Evolutionary conservation across 176 grass and related monocot species (phyloP), one percentile per base, ranked within the genome.

Genomic region (Cymbopogon citratus): DNA sequence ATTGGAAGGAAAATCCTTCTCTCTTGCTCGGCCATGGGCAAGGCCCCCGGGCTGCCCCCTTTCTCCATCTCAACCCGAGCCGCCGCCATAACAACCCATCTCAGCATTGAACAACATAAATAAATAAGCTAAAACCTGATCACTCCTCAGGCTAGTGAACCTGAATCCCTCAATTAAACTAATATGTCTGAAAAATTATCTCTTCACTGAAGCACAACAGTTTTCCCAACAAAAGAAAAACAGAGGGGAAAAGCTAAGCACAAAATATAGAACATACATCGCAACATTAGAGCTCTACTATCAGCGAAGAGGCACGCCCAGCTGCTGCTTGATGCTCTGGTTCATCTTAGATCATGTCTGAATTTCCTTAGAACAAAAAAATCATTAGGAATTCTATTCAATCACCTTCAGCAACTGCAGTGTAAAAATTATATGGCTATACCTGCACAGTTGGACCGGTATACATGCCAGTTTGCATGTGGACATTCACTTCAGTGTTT

Each of bases 391-490:
- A 48, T 8, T 61, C 6, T 34, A n/a, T 45, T 36, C 18, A 68
- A 19, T 1, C 16, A 46, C 21, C 9, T 71, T 51, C 11, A 12
- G 15, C 15, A 61, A 46, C 16, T 45, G 25, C 25, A 24, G 25
- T 27, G 77, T n/a, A 39, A 77, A 78, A 45, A 3, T 31, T 73
- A 59, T 59, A 59, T 29, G 74, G 38, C 1, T 5, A 34, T 82
- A 92, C 91, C 85, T 92, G 87, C 70, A 92, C 43, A 13, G 41
- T 29, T 74, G 91, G 91, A 19, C 91, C 91, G 1, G 77, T 59
- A 59, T 93, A 93, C 36, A 66, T 79, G 40, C 91, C 91, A 57
- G 77, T 23, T 52, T 81, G 91, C 91, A 93, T 93, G 73, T 93
- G 7, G 28, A 90, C 71, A 71, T 65, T 39, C 33, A 84, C 87